Conservation (phyloP, 257 asterid species). For the Lycium ferocissimum region DNA sequence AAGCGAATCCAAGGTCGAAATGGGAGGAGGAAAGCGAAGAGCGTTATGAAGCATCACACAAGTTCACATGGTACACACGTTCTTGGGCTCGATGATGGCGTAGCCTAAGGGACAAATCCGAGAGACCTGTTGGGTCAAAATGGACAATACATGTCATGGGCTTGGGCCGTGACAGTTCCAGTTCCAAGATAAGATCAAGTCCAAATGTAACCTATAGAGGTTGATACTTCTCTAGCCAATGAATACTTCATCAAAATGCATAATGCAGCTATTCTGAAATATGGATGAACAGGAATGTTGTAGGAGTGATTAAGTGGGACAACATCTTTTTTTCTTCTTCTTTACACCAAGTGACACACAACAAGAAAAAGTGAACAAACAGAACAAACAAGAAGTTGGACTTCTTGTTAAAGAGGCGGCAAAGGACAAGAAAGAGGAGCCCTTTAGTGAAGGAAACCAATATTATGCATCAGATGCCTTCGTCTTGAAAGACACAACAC, state of each 20-base stretch:
- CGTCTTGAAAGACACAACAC: neutral
- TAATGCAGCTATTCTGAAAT: neutral
- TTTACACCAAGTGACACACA: neutral
- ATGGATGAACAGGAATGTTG: neutral
- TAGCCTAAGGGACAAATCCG: neutral
- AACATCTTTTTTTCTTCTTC: neutral
- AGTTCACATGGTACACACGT: neutral
- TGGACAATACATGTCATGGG: neutral
- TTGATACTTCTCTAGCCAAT: neutral
- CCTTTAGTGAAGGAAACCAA: neutral
- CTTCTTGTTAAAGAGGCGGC: constrained; percentile 1
- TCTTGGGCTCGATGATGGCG: neutral
- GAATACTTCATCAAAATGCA: neutral
- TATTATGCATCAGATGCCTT: neutral
- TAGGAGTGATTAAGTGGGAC: neutral
- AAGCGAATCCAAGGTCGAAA: neutral
- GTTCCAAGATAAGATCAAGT: neutral
- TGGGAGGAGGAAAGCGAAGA: constrained; percentile 1
- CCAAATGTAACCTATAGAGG: constrained; percentile 8
- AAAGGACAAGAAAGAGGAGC: neutral
- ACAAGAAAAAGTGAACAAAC: constrained; percentile 2
- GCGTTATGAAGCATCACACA: neutral
- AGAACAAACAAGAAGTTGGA: constrained; percentile 8
- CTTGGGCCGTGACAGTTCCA: neutral
- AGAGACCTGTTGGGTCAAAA: neutral